A percentile compares a stretch with the other conserved stretches of the same genome.
phyloP scores from a whole-genome alignment of 768 basidiomycete species.

The Hirschioporus abietinus region DNA sequence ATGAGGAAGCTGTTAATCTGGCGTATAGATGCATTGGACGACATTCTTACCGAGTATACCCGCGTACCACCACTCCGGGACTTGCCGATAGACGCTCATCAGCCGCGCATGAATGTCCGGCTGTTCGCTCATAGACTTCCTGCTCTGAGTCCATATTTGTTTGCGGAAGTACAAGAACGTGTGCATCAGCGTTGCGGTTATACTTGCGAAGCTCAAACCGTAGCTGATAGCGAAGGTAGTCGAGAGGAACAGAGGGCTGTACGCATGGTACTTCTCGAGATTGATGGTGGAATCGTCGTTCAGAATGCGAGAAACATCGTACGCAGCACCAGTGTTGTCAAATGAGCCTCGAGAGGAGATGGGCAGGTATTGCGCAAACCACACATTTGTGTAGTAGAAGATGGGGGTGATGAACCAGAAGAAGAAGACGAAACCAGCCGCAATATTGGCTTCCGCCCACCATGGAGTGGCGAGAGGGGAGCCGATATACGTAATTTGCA shows the following conservation, averaged over 20 bases:
- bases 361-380: slow-evolving; percentile 23
- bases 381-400: slow-evolving; percentile 16
- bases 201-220: slow-evolving; percentile 38
- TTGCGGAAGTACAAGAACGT: slow-evolving; percentile 41
- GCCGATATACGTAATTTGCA: slow-evolving; percentile 44
- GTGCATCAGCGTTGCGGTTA: slow-evolving; percentile 41
- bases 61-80: slow-evolving; percentile 51
- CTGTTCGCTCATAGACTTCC: slow-evolving; percentile 38
- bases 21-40: slow-evolving; percentile 6
- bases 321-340: slow-evolving; percentile 26
- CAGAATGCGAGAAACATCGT: slow-evolving; percentile 27
- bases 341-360: slow-evolving; percentile 24
- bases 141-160: slow-evolving; percentile 37
- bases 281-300: slow-evolving; percentile 21
- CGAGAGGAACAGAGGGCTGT: slow-evolving; percentile 28
- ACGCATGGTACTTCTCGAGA: slow-evolving; percentile 22
- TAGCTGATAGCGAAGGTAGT: slow-evolving; percentile 33
- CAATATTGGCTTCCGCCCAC: slow-evolving; percentile 77
- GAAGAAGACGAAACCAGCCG: slow-evolving; percentile 58
- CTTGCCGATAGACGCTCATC: slow-evolving; percentile 40
- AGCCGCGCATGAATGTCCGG: slow-evolving; percentile 46
- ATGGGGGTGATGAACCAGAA: slow-evolving; percentile 42
- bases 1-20: background rate
- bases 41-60: slow-evolving; percentile 30
- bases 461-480: slow-evolving; percentile 76